Base-by-base conservation (phyloP, 208 protist genomes). In the Trypanosoma grayi region DNA sequence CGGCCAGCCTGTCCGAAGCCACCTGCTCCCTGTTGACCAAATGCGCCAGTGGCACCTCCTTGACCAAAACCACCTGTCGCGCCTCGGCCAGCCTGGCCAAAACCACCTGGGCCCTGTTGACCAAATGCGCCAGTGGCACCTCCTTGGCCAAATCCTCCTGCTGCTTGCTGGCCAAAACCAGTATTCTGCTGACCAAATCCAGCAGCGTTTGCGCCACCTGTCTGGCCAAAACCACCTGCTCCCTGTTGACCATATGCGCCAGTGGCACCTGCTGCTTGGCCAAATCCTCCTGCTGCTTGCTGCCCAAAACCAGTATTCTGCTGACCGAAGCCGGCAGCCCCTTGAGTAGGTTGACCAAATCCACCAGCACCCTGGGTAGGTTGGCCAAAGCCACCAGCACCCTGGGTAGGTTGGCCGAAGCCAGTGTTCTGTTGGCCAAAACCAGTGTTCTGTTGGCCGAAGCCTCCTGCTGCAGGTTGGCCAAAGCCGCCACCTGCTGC, bases 211-310 rank as follows among this genome's bases (percentile, higher is more conserved):
- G 44, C n/a, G 2, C 24, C 41, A 45, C 37, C 22, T 10, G 25
- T 51, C 34, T 73, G 74, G 18, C 79, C 79, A 47, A 90, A 90
- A 18, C 79, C 83, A 40, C 72, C 76, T 37, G 65, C 57, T 31
- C 33, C 44, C 37, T 43, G 70, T 47, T 85, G 78, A 5, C 79
- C 79, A 57, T 81, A 80, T 20, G 65, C 74, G 20, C 68, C 72
- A 0, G n/a, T 24, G 31, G 47, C 37, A 18, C 39, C 57, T 11
- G 27, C 60, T 47, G 53, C 60, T 52, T 73, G 64, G 22, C 48
- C 62, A 44, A 78, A 75, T 11, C 65, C 76, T 51, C 37, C 40
- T 18, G 39, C 66, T 41, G 53, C 33, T 18, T 47, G 60, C 33
- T 75, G 68, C 22, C 68, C 68, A 75, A 75, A 75, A 53, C 60